Percentiles rank a stretch among this genome's conserved stretches.
These are phyloP conservation scores for Cyberlindnera mycetangii DNA, from an alignment of 805 yeast genomes.

Conservation along the genomic window DNA sequence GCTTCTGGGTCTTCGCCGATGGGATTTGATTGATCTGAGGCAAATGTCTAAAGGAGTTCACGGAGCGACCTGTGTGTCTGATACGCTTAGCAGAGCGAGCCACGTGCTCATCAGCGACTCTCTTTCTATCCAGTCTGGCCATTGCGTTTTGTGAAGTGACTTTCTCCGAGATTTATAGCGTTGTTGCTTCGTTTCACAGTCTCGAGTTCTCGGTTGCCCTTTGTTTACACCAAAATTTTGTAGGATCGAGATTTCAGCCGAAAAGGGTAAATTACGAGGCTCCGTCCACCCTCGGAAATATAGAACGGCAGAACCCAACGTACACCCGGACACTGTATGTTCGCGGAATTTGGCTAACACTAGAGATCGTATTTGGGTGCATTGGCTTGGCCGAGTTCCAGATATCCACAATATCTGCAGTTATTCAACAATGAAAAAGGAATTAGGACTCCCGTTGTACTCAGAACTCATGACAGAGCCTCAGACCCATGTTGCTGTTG, in stretches of 20 bases:
- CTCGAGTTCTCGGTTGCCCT: slow-evolving; percentile 1
- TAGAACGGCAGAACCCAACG: too few species aligned
- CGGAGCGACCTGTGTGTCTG: slow-evolving; percentile 30
- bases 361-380: too few species aligned
- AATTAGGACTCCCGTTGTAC: too few species aligned
- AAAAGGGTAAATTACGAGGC: neutral
- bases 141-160: slow-evolving; percentile 9
- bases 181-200: neutral
- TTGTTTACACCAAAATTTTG: neutral
- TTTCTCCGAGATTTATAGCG: neutral
- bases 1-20: slow-evolving; percentile 27
- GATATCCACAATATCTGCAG: too few species aligned
- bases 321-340: too few species aligned
- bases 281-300: neutral
- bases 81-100: slow-evolving; percentile 19
- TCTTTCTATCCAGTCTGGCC: slow-evolving; percentile 29
- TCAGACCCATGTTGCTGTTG: too few species aligned
- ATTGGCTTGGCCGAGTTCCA: too few species aligned
- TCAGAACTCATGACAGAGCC: too few species aligned
- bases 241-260: neutral
- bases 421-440: too few species aligned
- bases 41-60: slow-evolving; percentile 26
- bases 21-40: slow-evolving; percentile 29
- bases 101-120: slow-evolving; percentile 21
- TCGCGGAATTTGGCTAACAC: too few species aligned